Evolutionary conservation across 2,329 filamentous ascomycete genomes (phyloP), one percentile per base, ranked within the genome.

Genomic region (Beauveria sp.): DNA sequence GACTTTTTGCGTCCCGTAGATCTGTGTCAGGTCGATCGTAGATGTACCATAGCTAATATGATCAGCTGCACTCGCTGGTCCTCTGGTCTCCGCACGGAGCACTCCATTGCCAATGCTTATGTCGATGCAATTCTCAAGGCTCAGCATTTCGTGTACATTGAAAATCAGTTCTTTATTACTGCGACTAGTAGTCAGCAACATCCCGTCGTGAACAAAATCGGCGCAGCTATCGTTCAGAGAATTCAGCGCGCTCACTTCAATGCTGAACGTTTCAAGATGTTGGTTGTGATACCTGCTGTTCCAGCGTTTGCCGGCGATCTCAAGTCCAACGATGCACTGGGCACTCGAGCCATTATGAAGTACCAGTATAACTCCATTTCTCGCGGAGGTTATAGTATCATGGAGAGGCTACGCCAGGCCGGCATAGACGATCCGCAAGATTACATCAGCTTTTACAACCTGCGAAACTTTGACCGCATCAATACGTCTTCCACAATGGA

Each of bases 151-250:
- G 75, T 93, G 62, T 93, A 92, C 72, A 91, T 93, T 42, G 89
- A 93, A 71, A 92, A 93, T 68, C 86, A 84, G 79, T 95, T 95
- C 77, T 95, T 95, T 79, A 95, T 95, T 74, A 95, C 90, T 0
- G 89, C 90, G 3, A 93, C 89, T 1, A 80, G 79, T 53, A 81
- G 89, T 59, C 76, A 85, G 61, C 89, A 92, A 70, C 81, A 81
- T 64, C 89, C 90, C 0, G 84, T 96, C 51, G 81, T 81, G 68
- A 95, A 96, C 75, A 86, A 87, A 71, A 88, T 96, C 63, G 90
- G 90, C 51, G 85, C 84, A 6, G 89, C 89, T 30, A 89, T 96
- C 56, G 90, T 91, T 7, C 86, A 91, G 65, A 85, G 91, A 42
- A 89, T 93, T 65, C 69, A 91, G 22, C 85, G 87, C 40, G 91